phyloP scores from a whole-genome alignment of 2,329 filamentous ascomycete genomes.

The Penicillium glabrum region DNA sequence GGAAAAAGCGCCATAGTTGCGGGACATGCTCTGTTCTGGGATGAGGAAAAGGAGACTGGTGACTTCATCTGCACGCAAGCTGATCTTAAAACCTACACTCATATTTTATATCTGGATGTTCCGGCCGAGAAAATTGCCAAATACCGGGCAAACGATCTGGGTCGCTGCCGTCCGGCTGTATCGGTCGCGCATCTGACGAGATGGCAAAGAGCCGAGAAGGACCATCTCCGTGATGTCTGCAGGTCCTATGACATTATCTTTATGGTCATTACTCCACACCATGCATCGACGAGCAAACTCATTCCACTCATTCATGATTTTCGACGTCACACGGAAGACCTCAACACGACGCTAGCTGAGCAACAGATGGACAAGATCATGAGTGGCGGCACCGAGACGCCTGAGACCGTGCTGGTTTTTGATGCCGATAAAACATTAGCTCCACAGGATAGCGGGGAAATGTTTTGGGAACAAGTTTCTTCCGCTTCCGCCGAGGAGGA shows the following conservation, averaged over 20 bases:
- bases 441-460: not conserved
- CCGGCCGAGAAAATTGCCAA: constrained; percentile 38
- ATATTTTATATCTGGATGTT: constrained; percentile 59
- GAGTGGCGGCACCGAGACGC: not conserved
- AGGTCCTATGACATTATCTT: constrained; percentile 50
- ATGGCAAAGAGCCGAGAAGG: constrained; percentile 53
- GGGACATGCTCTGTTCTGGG: constrained; percentile 60
- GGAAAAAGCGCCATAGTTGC: constrained; percentile 50
- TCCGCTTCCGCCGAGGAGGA: too few relatives aligned
- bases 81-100: constrained; percentile 53
- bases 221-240: constrained; percentile 47
- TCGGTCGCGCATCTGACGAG: constrained; percentile 42
- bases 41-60: constrained; percentile 26
- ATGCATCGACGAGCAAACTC: not conserved
- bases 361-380: not conserved
- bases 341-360: not conserved
- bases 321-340: constrained; percentile 33
- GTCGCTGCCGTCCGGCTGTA: constrained; percentile 33
- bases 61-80: constrained; percentile 43
- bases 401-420: not conserved
- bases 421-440: not conserved
- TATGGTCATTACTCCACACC: constrained; percentile 22
- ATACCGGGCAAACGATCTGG: constrained; percentile 40
- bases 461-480: not conserved
- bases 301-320: constrained; percentile 36